A percentile compares a stretch with the other conserved stretches of the same genome.
These are phyloP conservation scores for Kregervanrija pseudodelftensis DNA, from an alignment of 805 yeast species.

Conservation along the genomic window DNA sequence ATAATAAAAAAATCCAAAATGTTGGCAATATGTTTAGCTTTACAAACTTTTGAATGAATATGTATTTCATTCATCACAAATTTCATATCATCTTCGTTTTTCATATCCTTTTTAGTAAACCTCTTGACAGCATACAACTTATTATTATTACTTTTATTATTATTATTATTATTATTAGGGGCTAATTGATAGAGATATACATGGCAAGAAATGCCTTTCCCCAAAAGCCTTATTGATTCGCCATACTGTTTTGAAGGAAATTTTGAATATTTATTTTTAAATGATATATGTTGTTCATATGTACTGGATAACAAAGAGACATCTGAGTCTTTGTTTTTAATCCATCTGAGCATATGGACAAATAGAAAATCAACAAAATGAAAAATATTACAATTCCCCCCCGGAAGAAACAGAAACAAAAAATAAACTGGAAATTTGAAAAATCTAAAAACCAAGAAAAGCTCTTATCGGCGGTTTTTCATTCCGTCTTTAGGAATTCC, in stretches of 20 bases:
- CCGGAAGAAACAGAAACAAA: no score
- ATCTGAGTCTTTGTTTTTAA: no score
- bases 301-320: no score
- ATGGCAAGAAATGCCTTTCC: conserved; percentile 4
- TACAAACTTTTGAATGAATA: conserved; percentile 20
- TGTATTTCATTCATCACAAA: conserved; percentile 34
- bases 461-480: no score
- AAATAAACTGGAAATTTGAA: no score
- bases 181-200: conserved; percentile 3
- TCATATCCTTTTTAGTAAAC: conserved; percentile 33
- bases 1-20: conserved; percentile 27
- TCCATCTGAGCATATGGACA: no score
- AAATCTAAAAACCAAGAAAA: no score
- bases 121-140: conserved; percentile 36
- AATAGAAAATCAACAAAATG: no score
- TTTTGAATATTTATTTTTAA: neutral
- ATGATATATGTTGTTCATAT: no score
- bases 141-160: conserved; percentile 2
- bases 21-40: conserved; percentile 30
- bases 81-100: conserved; percentile 30
- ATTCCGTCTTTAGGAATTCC: no score
- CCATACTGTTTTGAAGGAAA: conserved; percentile 7
- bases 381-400: no score
- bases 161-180: conserved; percentile 3
- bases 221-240: neutral